These are phyloP conservation scores for Osmanthus fragrans DNA, from an alignment of 257 asterid genomes.

Conservation along the genomic window DNA sequence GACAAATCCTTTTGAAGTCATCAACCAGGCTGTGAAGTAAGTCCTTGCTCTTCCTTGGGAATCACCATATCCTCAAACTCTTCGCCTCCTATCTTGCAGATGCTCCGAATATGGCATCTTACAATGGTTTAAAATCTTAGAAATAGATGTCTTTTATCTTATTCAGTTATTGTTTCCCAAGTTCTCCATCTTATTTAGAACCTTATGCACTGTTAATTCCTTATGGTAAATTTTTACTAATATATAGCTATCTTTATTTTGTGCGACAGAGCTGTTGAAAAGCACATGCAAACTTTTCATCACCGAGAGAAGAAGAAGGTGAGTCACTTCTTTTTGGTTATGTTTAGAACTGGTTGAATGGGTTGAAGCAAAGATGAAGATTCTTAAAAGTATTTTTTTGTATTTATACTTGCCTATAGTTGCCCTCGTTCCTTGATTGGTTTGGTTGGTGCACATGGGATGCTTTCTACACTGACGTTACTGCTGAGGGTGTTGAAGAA, in stretches of 20 bases:
- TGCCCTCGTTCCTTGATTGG: conserved; percentile 90
- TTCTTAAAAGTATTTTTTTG: conserved; percentile 4
- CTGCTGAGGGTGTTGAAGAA: conserved; percentile 95
- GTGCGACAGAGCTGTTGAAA: conserved; percentile 72
- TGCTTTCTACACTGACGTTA: conserved; percentile 97
- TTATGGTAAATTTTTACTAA: background rate
- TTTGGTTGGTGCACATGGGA: conserved; percentile 99
- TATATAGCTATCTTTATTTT: background rate
- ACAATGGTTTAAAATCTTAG: background rate
- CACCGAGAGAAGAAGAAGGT: conserved; percentile 90
- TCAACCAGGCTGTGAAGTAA: conserved; percentile 90
- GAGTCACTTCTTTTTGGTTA: conserved; percentile 16
- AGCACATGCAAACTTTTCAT: conserved; percentile 87
- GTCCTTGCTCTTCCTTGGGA: conserved; percentile 27
- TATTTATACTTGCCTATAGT: conserved; percentile 38
- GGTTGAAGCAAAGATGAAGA: background rate
- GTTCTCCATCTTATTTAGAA: conserved; percentile 3
- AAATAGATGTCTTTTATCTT: background rate
- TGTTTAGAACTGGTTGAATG: conserved; percentile 12
- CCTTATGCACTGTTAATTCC: background rate
- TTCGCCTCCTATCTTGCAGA: background rate
- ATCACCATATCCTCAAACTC: background rate
- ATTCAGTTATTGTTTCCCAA: background rate
- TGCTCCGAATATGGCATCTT: background rate
- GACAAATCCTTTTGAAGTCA: conserved; percentile 87